Base-by-base conservation (phyloP, 495 filamentous ascomycete species). In the Penicillium verhagenii region DNA sequence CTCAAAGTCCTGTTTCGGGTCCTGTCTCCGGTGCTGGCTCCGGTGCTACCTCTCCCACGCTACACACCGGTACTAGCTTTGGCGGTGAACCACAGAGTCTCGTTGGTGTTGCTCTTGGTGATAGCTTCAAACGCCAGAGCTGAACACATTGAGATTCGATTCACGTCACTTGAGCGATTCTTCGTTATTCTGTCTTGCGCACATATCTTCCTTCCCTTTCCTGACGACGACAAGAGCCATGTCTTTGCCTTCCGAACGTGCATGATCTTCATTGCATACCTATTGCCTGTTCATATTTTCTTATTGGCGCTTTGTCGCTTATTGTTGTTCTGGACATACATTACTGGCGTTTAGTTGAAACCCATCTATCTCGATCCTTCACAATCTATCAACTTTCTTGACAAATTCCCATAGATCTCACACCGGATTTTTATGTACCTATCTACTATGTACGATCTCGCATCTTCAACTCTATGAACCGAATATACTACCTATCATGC, bases 51-150 rank as follows among this genome's bases (percentile, higher is more conserved):
- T 11, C 39, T 23, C 9, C 39, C 6, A 58, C n/a, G n/a, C n/a
- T n/a, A n/a, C n/a, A 54, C 10, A 47, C 37, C 0, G 23, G 47
- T 14, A 21, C 61, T 25, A 67, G 59, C 33, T 67, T 67, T 29
- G 63, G 65, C 10, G 59, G 61, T 16, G 72, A 71, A 33, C 70
- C 70, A 3, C 72, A 72, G 45, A 75, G 72, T 56, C 50, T 73
- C 13, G 66, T 75, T 3, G 72, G 67, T 1, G 71, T 75, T 53
- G 72, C 72, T n/a, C 64, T 75, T 52, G 71, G 70, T 9, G 60
- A 63, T 16, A 59, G 58, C 25, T 13, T 54, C 8, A 46, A 58
- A 26, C 54, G 65, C 14, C 53, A 54, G 38, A 68, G 65, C 33
- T 68, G 51, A 64, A 43, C 40, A 43, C 21, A 11, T 21, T n/a